Evolutionary conservation across 768 basidiomycete genomes (phyloP), one percentile per base, ranked within the genome.

Genomic region (Brasilioporus rufonigricans): DNA sequence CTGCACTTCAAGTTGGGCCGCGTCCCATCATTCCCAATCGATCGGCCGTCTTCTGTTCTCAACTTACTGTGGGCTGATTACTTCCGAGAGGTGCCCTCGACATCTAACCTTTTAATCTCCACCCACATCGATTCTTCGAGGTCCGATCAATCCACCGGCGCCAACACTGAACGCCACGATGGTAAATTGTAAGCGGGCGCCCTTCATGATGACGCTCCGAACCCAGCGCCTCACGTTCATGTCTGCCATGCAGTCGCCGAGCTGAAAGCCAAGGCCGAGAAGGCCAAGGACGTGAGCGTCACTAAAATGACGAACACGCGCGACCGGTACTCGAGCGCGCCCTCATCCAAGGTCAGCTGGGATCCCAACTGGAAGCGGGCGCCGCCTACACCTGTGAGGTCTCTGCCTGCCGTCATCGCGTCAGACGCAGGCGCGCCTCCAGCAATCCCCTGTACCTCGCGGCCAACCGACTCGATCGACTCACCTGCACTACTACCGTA

Each of bases 321-420:
- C 60, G 86, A 87, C 70, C 75, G 77, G 23, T 77, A 77, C 61
- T 41, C 45, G n/a, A 86, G 86, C 60, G 71, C 77, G 7, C 78
- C 86, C 4, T 68, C 86, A 63, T 80, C 79, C 53, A 82, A 82
- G 52, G 80, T 82, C 9, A 85, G 79, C 58, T 87, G 85, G 84
- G 80, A 87, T 65, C 68, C 84, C 19, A 68, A 69, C 55, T 82
- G 78, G 61, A 80, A 79, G 24, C 70, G 73, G n/a, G 72, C 77
- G 7, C 76, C 83, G 2, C 76, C 79, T 1, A 76, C 79, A 1
- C 76, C n/a, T n/a, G n/a, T n/a, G n/a, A n/a, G n/a, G n/a, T n/a
- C n/a, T n/a, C n/a, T n/a, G n/a, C n/a, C n/a, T 53, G 58, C 57
- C 10, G 46, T 44, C 35, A 19, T 38, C 19, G 46, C 44, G 27